These are phyloP conservation scores for Thraustotheca clavata DNA, from an alignment of 352 stramenopile genomes.

Conservation along the genomic window DNA sequence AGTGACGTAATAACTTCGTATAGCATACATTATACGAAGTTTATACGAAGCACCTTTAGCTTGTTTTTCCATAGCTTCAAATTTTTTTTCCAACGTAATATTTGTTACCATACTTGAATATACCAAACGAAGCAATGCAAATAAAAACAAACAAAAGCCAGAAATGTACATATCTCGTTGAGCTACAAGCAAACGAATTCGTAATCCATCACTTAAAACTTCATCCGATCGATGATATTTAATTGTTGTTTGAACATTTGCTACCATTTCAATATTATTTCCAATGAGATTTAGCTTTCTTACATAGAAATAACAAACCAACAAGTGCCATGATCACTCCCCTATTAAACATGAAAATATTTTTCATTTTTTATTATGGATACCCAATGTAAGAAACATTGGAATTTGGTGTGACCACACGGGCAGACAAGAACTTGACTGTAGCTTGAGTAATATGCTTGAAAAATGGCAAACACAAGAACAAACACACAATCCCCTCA, in stretches of 20 bases:
- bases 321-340: slow-evolving; percentile 51
- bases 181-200: slow-evolving; percentile 64
- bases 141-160: slow-evolving; percentile 77
- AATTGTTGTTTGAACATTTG: slow-evolving; percentile 62
- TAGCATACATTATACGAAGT: no score
- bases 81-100: slow-evolving; percentile 57
- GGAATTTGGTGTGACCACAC: slow-evolving; percentile 40
- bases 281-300: slow-evolving; percentile 21
- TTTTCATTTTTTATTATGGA: no score
- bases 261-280: slow-evolving; percentile 25
- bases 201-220: slow-evolving; percentile 58
- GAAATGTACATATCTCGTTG: slow-evolving; percentile 85
- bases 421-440: slow-evolving; percentile 47
- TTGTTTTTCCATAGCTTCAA: slow-evolving; percentile 69
- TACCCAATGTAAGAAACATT: slow-evolving; percentile 32
- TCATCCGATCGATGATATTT: slow-evolving; percentile 51
- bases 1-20: no score
- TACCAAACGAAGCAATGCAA: slow-evolving; percentile 65
- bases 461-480: slow-evolving; percentile 50
- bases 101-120: slow-evolving; percentile 63
- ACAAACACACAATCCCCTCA: slow-evolving; percentile 38
- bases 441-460: slow-evolving; percentile 42
- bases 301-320: slow-evolving; percentile 66
- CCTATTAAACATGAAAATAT: slow-evolving; percentile 18
- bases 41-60: slow-evolving; percentile 45